phyloP scores from a whole-genome alignment of 2,329 filamentous ascomycete genomes.

The Hypoxylon sp. region DNA sequence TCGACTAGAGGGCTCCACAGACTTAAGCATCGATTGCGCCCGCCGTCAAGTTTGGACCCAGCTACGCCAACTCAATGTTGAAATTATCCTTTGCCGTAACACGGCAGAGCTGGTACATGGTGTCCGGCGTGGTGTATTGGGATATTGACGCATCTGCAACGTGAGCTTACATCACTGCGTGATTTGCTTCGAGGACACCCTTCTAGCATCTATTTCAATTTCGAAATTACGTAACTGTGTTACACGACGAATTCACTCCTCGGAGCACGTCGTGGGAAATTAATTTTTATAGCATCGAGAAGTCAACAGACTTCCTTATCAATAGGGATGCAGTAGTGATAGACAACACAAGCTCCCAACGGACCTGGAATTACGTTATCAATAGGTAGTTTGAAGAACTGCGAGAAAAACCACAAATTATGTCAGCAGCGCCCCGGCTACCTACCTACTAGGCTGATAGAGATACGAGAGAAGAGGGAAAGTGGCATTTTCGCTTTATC shows the following conservation, averaged over 20 bases:
- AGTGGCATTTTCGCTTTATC: slow-evolving; percentile 3
- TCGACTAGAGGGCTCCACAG: too few species aligned
- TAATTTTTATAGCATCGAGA: background rate
- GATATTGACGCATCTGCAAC: slow-evolving; percentile 11
- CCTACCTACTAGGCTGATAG: slow-evolving; percentile 5
- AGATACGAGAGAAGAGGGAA: slow-evolving; percentile 4
- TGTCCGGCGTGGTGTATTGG: slow-evolving; percentile 4
- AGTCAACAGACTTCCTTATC: background rate
- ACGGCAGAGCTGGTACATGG: slow-evolving; percentile 2
- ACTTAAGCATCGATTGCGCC: slow-evolving; percentile 1
- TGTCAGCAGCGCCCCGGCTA: background rate
- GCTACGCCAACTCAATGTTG: background rate
- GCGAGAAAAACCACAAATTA: background rate
- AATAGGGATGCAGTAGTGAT: background rate
- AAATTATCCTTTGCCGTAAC: slow-evolving; percentile 1
- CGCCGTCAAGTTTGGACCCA: slow-evolving; percentile 7
- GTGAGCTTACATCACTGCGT: background rate
- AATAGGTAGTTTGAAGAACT: background rate
- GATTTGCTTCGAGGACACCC: slow-evolving; percentile 8
- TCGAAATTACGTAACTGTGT: background rate
- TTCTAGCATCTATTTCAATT: background rate
- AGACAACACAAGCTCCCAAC: slow-evolving; percentile 9
- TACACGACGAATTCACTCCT: background rate
- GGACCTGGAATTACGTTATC: slow-evolving; percentile 13
- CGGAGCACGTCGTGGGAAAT: background rate